These are phyloP conservation scores for Bigelowiella natans DNA, from an alignment of 78 protist genomes.

Conservation along the genomic window DNA sequence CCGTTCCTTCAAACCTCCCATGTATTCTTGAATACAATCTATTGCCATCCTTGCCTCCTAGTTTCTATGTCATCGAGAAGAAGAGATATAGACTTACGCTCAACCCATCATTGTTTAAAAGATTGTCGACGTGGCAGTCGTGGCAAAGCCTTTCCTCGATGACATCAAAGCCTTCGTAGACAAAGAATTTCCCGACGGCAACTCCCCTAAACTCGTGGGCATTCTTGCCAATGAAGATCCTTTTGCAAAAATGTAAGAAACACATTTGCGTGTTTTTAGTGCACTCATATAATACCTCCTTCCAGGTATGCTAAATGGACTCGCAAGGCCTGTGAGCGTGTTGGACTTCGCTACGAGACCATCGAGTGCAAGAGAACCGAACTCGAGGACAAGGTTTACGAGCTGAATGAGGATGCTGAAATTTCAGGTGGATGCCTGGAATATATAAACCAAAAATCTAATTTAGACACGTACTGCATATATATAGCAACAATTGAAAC, in stretches of 20 bases:
- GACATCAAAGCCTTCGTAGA: background rate
- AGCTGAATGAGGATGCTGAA: slow-evolving; percentile 48
- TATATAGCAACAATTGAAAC: too few relatives aligned
- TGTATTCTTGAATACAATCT: too few relatives aligned
- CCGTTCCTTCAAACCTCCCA: too few relatives aligned
- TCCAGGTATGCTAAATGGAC: slow-evolving; percentile 52
- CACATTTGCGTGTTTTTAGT: too few relatives aligned
- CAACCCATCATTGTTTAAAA: too few relatives aligned
- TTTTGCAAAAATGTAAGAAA: background rate
- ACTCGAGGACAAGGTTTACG: slow-evolving; percentile 41
- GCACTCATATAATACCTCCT: too few relatives aligned
- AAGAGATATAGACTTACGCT: too few relatives aligned
- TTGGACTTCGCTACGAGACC: slow-evolving; percentile 42
- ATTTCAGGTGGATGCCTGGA: too few relatives aligned
- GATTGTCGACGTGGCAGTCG: background rate
- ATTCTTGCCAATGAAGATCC: slow-evolving; percentile 5
- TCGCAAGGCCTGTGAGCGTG: slow-evolving; percentile 36
- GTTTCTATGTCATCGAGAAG: too few relatives aligned
- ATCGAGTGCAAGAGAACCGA: slow-evolving; percentile 30
- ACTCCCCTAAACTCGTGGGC: background rate
- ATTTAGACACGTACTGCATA: too few relatives aligned
- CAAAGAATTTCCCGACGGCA: background rate
- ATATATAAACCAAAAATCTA: too few relatives aligned
- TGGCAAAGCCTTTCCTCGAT: background rate
- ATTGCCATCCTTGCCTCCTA: too few relatives aligned